Conservation (phyloP, 371 early-diverging fungal species). For the Zychaea mexicana region DNA sequence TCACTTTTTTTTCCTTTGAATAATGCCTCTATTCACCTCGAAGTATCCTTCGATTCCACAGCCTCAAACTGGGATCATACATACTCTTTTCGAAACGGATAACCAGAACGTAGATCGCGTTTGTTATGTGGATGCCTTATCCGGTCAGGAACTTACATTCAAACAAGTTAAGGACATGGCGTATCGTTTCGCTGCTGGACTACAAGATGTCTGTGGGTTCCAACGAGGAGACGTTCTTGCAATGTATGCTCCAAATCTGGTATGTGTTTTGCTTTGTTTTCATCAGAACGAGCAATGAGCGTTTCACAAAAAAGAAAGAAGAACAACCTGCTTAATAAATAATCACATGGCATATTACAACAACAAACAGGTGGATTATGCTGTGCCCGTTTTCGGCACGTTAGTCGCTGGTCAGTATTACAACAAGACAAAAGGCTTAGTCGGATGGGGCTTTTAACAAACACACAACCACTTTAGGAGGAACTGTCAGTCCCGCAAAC, state of each 20-base stretch:
- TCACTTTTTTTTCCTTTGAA: not conserved
- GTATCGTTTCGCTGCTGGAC: conserved; percentile 2
- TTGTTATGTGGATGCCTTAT: conserved; percentile 59
- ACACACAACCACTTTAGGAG: conserved; percentile 42
- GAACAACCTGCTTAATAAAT: too few species aligned
- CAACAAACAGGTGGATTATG: conserved; percentile 10
- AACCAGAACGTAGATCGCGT: conserved; percentile 2
- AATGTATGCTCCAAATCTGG: conserved; percentile 15
- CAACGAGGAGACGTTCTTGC: conserved; percentile 14
- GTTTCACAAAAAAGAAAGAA: not conserved
- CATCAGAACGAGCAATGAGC: conserved; percentile 11
- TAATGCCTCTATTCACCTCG: conserved; percentile 3
- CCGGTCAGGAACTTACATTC: conserved; percentile 59
- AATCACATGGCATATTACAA: not conserved
- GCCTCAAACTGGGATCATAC: not conserved
- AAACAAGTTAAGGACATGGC: conserved; percentile 54
- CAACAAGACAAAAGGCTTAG: not conserved
- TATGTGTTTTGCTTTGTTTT: too few species aligned
- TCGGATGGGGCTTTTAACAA: not conserved
- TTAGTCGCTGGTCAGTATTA: conserved; percentile 34
- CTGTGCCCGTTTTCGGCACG: conserved; percentile 33
- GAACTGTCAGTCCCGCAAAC: conserved; percentile 71
- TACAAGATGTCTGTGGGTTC: conserved; percentile 4
- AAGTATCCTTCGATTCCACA: not conserved
- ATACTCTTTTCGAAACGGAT: not conserved